Conservation (phyloP, 106 monocot genomes). For the Acanthochlamys bracteata region DNA sequence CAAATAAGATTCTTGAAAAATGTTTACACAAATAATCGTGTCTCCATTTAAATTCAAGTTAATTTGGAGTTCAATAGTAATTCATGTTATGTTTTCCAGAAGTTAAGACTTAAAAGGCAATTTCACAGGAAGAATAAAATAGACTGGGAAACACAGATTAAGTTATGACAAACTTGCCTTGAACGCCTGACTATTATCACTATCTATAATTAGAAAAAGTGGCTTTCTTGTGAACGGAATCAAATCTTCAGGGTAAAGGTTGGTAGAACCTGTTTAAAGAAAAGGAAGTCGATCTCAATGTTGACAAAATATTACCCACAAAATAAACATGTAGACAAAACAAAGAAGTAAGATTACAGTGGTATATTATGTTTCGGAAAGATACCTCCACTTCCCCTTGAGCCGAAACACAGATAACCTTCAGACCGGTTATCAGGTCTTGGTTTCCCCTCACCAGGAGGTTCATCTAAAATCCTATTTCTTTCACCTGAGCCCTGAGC, state of each 20-base stretch:
- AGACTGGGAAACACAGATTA: slow-evolving; percentile 8
- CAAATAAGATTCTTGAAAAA: too few relatives aligned
- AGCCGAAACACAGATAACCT: slow-evolving; percentile 45
- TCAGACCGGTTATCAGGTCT: slow-evolving; percentile 18
- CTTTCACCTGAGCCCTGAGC: slow-evolving; percentile 14
- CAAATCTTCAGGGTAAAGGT: slow-evolving; percentile 80
- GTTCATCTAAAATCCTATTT: slow-evolving; percentile 12
- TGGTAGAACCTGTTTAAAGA: slow-evolving; percentile 56
- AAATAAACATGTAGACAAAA: too few relatives aligned
- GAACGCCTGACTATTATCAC: slow-evolving; percentile 89
- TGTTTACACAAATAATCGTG: too few relatives aligned
- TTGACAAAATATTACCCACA: too few relatives aligned
- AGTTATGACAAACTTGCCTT: slow-evolving; percentile 99
- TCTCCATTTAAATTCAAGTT: too few relatives aligned
- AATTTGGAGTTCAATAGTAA: too few relatives aligned
- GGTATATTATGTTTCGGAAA: neutral
- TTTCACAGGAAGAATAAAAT: too few relatives aligned
- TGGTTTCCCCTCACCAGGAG: slow-evolving; percentile 6
- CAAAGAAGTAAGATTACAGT: too few relatives aligned
- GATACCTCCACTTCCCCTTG: slow-evolving; percentile 67
- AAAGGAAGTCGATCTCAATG: neutral
- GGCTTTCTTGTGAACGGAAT: slow-evolving; percentile 91
- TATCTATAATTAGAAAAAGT: slow-evolving; percentile 87
- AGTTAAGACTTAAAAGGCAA: too few relatives aligned
- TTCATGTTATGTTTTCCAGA: too few relatives aligned